Evolutionary conservation across 805 yeast species (phyloP), one percentile per base, ranked within the genome.

Genomic region (Yarrowia divulgata): DNA sequence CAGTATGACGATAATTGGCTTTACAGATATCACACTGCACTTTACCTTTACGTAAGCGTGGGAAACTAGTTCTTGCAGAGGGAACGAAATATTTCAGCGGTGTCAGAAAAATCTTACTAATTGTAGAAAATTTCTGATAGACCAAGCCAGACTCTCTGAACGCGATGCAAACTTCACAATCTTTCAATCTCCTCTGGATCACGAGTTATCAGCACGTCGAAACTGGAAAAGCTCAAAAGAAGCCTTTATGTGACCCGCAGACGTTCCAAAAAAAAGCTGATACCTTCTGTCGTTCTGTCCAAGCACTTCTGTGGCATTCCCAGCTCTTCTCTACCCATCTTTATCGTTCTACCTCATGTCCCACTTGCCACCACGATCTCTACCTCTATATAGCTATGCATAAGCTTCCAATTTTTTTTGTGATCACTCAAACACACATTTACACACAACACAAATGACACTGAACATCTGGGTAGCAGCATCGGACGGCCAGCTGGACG

Each of bases 401-500:
- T 40, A 40, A 57, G 19, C n/a, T 57, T 32, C 8, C n/a, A 39
- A 39, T 57, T 57, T 42, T 57, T 23, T 16, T 57, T 10, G 2
- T 14, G 18, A 14, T 8, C 10, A 3, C 19, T 8, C 1, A 18
- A 32, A 16, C 57, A 29, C 43, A 39, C 40, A 39, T 8, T 9
- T 39, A 14, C 13, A 49, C 18, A 16, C 29, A 7, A 46, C 39
- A 32, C 16, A 19, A 29, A n/a, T 12, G 19, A 62, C 23, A 23
- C 29, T 23, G 46, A 94, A 95, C 79, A 87, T 95, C 70, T 95
- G 99, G 99, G 87, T 91, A 8, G 97, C 97, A 4, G 94, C 97
- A 7, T 90, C 98, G 19, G 99, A 95, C 76, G 89, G 91, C 73
- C 85, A 88, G 71, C 70, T 84, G 3, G 83, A 80, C 2, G 74